Conservation (phyloP, 768 basidiomycete species). For the Auriculariales sp. region DNA sequence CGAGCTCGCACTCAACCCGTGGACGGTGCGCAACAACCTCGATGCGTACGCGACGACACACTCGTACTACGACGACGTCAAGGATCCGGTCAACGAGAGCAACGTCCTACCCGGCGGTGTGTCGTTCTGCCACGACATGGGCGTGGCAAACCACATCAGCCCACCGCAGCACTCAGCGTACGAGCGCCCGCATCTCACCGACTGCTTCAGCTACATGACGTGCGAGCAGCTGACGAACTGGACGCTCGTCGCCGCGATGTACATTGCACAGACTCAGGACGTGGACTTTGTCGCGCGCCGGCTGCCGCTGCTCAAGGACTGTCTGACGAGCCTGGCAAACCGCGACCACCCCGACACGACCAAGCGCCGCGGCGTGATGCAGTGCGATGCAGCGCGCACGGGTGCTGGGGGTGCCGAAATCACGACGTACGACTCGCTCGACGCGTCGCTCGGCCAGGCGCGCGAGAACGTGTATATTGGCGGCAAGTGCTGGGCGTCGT, state of each 20-base stretch:
- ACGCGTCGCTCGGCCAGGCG: background rate
- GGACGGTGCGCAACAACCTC: background rate
- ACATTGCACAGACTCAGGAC: background rate
- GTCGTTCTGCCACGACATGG: background rate
- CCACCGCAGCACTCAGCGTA: background rate
- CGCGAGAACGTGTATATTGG: background rate
- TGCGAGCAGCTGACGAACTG: constrained; percentile 1
- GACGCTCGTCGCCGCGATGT: background rate
- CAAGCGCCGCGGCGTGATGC: background rate
- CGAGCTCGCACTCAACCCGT: background rate
- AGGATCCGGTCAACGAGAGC: background rate
- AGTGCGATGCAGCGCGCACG: background rate
- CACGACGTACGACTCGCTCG: constrained; percentile 1
- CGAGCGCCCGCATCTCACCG: background rate
- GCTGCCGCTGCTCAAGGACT: background rate
- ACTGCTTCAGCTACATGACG: constrained; percentile 1
- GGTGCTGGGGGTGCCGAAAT: background rate
- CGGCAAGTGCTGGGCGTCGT: constrained; percentile 1
- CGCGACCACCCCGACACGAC: background rate
- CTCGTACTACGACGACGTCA: background rate
- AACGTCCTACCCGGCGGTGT: background rate
- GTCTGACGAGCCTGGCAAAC: background rate
- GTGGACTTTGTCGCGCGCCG: background rate
- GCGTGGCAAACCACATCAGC: background rate
- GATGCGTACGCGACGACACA: background rate